Base-by-base conservation (phyloP, 768 basidiomycete species). In the Collybiopsis luxurians region DNA sequence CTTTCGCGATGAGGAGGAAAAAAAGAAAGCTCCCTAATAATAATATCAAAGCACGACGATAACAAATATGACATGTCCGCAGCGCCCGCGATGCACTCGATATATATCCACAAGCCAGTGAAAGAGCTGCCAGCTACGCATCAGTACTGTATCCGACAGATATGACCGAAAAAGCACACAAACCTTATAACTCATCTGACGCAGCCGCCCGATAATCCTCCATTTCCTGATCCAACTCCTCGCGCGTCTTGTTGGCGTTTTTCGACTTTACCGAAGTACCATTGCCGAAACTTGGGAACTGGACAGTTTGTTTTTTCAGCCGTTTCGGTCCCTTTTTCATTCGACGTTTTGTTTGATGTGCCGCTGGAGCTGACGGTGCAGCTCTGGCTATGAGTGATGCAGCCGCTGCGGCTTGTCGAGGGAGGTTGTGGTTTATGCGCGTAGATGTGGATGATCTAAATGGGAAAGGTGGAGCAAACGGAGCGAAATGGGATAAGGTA, bases 221-320 rank as follows among this genome's bases (percentile, higher is more conserved):
- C 86, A 92, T 90, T 68, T 92, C 89, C 66, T 80, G 77, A 67
- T 92, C 89, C 23, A 92, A 76, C 58, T 90, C 81, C 26, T 78
- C 84, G 6, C 73, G 65, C 0, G 86, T 68, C 56, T 69, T 81
- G 13, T 67, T 59, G 3, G 69, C 56, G 47, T 58, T 30, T 15
- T 36, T 40, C 23, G 31, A 27, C 51, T 19, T 39, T 21, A 2
- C 13, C 28, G 17, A 15, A 30, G n/a, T 24, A 36, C 21, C 10
- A 19, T 28, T 36, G 31, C 13, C 31, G 43, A 46, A 47, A 28
- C 30, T 47, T 21, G 54, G 40, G 21, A 55, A 26, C 28, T 53
- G 50, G n/a, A 58, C 57, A 28, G 21, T 57, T 28, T 60, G 62
- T 69, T 90, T 90, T 64, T 89, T 89, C 42, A 89, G 66, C 38